A percentile compares a stretch with the other conserved stretches of the same genome.
These are phyloP conservation scores for Gossypium mustelinum DNA, from an alignment of 345 rosid species.

Conservation along the genomic window DNA sequence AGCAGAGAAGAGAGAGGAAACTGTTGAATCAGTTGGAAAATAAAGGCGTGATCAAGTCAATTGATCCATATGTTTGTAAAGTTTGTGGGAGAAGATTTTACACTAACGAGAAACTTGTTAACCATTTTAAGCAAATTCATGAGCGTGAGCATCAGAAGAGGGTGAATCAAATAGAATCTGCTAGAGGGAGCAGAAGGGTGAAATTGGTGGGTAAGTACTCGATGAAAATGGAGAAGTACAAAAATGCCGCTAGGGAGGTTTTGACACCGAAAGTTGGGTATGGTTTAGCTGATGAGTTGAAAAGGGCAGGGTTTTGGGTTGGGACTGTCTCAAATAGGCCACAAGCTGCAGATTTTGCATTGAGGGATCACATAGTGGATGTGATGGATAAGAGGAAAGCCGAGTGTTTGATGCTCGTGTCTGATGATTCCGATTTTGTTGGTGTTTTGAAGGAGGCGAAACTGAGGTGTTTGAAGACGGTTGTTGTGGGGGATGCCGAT, in stretches of 20 bases:
- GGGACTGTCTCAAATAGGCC: conserved; percentile 60
- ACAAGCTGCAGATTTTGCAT: conserved; percentile 65
- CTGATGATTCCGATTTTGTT: conserved; percentile 79
- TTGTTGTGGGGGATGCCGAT: conserved; percentile 69
- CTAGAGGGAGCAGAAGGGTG: conserved; percentile 72
- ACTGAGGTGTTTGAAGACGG: conserved; percentile 67
- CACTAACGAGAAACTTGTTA: conserved; percentile 53
- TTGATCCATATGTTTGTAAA: conserved; percentile 55
- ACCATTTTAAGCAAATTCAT: conserved; percentile 81
- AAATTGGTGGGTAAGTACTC: conserved; percentile 63
- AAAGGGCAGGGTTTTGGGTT: conserved; percentile 73
- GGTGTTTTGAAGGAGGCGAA: conserved; percentile 65
- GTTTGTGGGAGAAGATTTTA: conserved; percentile 82
- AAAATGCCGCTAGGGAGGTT: conserved; percentile 46
- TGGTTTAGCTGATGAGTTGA: conserved; percentile 65
- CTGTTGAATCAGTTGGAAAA: conserved; percentile 58
- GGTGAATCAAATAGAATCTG: conserved; percentile 72
- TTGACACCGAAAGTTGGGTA: conserved; percentile 68
- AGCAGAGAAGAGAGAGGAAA: conserved; percentile 55
- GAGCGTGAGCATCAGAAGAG: conserved; percentile 76
- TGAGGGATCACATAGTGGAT: conserved; percentile 68
- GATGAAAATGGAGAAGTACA: conserved; percentile 83
- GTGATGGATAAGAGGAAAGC: conserved; percentile 68
- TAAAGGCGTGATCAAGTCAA: conserved; percentile 48
- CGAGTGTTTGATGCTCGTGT: conserved; percentile 74